A percentile compares a stretch with the other conserved stretches of the same genome.
phyloP scores from a whole-genome alignment of 2,329 filamentous ascomycete species.

The Xylariales sp. region DNA sequence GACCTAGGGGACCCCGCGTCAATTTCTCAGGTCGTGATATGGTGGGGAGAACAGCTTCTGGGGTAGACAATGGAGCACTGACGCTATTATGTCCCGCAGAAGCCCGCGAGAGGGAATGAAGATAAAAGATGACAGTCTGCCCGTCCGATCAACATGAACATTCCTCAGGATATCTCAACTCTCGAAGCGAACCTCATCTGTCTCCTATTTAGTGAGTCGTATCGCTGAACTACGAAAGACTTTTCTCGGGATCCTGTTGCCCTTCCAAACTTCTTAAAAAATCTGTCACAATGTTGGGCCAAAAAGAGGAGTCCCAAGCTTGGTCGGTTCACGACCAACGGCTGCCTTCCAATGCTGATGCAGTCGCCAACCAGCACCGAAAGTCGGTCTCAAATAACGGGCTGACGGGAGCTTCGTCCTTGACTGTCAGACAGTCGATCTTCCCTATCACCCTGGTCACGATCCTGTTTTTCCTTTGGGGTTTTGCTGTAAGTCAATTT shows the following conservation, averaged over 20 bases:
- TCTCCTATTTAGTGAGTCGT: too few species aligned
- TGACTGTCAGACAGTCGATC: conserved; percentile 4
- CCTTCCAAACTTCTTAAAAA: too few species aligned
- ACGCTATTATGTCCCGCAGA: not conserved
- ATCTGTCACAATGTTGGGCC: conserved; percentile 2
- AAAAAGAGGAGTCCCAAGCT: conserved; percentile 1
- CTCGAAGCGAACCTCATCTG: too few species aligned
- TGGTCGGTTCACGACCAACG: conserved; percentile 1
- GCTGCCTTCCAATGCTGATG: conserved; percentile 2
- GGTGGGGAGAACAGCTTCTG: not conserved
- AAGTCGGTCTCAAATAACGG: conserved; percentile 4
- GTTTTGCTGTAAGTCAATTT: conserved; percentile 9
- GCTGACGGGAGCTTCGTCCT: conserved; percentile 3
- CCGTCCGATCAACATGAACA: not conserved
- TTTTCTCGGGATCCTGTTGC: too few species aligned
- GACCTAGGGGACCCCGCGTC: conserved; percentile 6
- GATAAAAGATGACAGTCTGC: conserved; percentile 1
- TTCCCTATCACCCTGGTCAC: conserved; percentile 6
- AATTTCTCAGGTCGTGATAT: conserved; percentile 6
- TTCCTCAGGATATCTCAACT: not conserved
- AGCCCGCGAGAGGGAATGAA: not conserved
- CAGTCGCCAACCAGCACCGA: conserved; percentile 1
- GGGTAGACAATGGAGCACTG: not conserved
- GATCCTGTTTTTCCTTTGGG: conserved; percentile 10
- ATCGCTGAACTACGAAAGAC: too few species aligned